Conservation (phyloP, 306 rosid species). For the Vachellia pachyceras region DNA sequence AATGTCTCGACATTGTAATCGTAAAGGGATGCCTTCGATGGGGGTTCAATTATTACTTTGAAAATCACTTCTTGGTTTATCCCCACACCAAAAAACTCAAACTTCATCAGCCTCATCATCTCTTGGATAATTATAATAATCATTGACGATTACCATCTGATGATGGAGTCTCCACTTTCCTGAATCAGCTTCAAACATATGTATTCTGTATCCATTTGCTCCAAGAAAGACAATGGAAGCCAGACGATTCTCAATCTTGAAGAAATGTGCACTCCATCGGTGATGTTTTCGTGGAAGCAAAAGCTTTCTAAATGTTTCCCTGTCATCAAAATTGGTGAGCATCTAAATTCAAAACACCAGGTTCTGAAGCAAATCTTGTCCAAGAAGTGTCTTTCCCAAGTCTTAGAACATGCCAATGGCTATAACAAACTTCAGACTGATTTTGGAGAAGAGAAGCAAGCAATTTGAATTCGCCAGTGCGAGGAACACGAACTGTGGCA, state of each 20-base stretch:
- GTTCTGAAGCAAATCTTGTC: conserved; percentile 4
- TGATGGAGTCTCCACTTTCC: conserved; percentile 32
- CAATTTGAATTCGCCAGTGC: conserved; percentile 28
- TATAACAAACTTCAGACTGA: conserved; percentile 7
- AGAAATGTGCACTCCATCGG: not conserved
- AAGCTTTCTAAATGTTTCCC: conserved; percentile 12
- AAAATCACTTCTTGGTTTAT: conserved; percentile 26
- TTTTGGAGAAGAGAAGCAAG: conserved; percentile 27
- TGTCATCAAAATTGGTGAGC: conserved; percentile 25
- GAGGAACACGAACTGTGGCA: conserved; percentile 28
- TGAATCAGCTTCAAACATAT: not conserved
- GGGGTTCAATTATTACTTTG: not conserved
- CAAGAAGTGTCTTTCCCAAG: conserved; percentile 16
- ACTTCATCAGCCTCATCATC: not conserved
- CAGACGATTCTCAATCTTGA: conserved; percentile 10
- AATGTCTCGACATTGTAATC: conserved; percentile 25
- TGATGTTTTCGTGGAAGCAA: not conserved
- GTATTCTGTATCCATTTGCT: not conserved
- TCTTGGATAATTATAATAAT: not conserved
- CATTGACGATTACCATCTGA: conserved; percentile 19
- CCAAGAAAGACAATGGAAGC: conserved; percentile 16
- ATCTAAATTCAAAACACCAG: conserved; percentile 17
- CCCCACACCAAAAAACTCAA: conserved; percentile 20
- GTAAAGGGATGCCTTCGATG: conserved; percentile 3
- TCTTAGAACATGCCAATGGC: conserved; percentile 33